Base-by-base conservation (phyloP, 306 rosid species). In the Trichosanthes cucumerina region DNA sequence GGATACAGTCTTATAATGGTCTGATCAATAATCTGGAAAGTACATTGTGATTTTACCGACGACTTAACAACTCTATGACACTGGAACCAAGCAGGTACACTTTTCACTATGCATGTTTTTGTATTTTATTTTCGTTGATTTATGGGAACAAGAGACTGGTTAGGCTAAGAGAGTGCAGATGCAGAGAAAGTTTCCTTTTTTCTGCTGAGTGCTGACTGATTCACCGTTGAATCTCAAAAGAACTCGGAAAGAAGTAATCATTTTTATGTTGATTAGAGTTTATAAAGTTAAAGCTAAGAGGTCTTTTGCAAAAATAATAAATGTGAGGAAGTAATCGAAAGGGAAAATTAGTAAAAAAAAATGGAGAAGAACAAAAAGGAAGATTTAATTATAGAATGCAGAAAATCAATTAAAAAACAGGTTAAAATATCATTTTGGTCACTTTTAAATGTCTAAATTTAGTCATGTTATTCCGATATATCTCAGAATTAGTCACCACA, bases 21-120 rank as follows among this genome's bases (percentile, higher is more conserved):
- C 76, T 71, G 76, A 46, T 71, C 39, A 46, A 69, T 39, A 69
- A 19, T 26, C 39, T 71, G 38, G 54, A 46, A 71, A 68, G 53
- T 68, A 68, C 53, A 28, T 46, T 71, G n/a, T 71, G 53, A 23
- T 44, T 39, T 66, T 39, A 66, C 50, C 50, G 56, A 70, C n/a
- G 76, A 44, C 18, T 70, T 70, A 70, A 70, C 56, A 70, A 43
- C 76, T 43, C 76, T 13, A 70, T 71, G 76, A 47, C 76, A 46
- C 57, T 15, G 34, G 34, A 70, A 70, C 33, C 23, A 24, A 24
- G 76, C 54, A 71, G 34, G n/a, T 71, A 41, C 75, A 68, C 75
- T 68, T 68, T 66, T n/a, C 33, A 38, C 18, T 7, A n/a, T 68
- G 13, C 46, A n/a, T 4, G 3, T 21, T 21, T 68, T 39, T 21